Conservation (phyloP, 2,329 filamentous ascomycete species). For the Neofusicoccum laricinum region DNA sequence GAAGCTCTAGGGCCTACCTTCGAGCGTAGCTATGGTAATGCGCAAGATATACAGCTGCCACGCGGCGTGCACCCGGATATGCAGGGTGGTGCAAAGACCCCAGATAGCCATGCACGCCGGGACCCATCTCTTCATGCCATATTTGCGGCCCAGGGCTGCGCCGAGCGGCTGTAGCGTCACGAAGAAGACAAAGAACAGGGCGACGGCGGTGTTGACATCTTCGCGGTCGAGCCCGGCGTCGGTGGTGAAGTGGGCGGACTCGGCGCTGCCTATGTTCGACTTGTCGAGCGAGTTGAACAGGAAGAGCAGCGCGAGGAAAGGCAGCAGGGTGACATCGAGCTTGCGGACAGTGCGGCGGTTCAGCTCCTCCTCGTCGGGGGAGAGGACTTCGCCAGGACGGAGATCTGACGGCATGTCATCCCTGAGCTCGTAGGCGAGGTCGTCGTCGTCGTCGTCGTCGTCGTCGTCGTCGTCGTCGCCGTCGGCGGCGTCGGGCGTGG, state of each 20-base stretch:
- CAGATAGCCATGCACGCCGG: conserved; percentile 56
- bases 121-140: conserved; percentile 55
- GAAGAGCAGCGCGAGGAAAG: conserved; percentile 52
- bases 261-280: conserved; percentile 54
- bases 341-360: conserved; percentile 43
- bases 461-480: neutral
- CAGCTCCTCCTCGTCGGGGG: conserved; percentile 19
- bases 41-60: conserved; percentile 49
- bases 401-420: conserved; percentile 15
- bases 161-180: conserved; percentile 57
- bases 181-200: conserved; percentile 58
- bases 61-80: conserved; percentile 44
- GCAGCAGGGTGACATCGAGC: conserved; percentile 50
- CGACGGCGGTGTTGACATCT: conserved; percentile 56
- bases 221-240: conserved; percentile 52
- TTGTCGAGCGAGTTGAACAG: conserved; percentile 54
- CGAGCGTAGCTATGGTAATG: conserved; percentile 46
- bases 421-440: neutral
- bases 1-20: conserved; percentile 31
- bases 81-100: conserved; percentile 49
- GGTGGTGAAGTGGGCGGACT: conserved; percentile 57
- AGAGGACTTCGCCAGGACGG: neutral
- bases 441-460: neutral
- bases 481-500: neutral
- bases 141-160: conserved; percentile 57